phyloP scores from a whole-genome alignment of 2,329 filamentous ascomycete genomes.

The Aspergillus tanneri region DNA sequence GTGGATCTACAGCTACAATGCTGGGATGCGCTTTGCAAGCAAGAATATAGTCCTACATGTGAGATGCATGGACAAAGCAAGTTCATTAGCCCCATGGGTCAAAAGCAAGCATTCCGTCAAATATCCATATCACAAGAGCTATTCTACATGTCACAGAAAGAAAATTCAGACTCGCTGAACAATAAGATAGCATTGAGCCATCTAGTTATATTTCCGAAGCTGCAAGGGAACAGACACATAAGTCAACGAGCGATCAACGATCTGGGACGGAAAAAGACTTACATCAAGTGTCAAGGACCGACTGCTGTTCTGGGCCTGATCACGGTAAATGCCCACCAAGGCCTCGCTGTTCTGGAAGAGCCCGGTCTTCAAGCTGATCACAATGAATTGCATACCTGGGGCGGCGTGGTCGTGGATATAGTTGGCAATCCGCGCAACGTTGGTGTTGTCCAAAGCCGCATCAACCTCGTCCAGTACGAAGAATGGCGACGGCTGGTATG shows the following conservation, averaged over 20 bases:
- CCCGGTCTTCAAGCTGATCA: constrained; percentile 93
- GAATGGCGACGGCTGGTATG: constrained; percentile 92
- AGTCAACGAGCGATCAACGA: constrained; percentile 9
- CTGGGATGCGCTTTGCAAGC: no score
- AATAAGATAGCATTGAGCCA: constrained; percentile 2
- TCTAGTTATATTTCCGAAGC: constrained; percentile 39
- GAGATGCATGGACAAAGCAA: no score
- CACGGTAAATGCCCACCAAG: constrained; percentile 89
- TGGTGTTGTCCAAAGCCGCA: constrained; percentile 95
- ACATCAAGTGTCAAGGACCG: constrained; percentile 93
- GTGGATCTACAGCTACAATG: no score
- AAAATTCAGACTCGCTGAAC: background rate
- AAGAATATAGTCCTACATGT: no score
- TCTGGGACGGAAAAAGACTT: constrained; percentile 49
- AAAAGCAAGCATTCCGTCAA: background rate
- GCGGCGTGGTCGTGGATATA: constrained; percentile 93
- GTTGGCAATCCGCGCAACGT: constrained; percentile 92
- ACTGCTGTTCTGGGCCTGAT: constrained; percentile 90
- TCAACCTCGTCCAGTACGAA: constrained; percentile 98
- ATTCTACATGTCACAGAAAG: constrained; percentile 13
- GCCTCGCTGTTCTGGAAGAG: constrained; percentile 97
- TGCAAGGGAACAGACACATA: constrained; percentile 16
- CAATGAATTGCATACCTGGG: constrained; percentile 98
- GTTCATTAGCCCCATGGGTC: no score
- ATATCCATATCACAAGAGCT: constrained; percentile 2